Evolutionary conservation across 2,329 filamentous ascomycete species (phyloP), one percentile per base, ranked within the genome.

Genomic region (Tolypocladium ophioglossoides): DNA sequence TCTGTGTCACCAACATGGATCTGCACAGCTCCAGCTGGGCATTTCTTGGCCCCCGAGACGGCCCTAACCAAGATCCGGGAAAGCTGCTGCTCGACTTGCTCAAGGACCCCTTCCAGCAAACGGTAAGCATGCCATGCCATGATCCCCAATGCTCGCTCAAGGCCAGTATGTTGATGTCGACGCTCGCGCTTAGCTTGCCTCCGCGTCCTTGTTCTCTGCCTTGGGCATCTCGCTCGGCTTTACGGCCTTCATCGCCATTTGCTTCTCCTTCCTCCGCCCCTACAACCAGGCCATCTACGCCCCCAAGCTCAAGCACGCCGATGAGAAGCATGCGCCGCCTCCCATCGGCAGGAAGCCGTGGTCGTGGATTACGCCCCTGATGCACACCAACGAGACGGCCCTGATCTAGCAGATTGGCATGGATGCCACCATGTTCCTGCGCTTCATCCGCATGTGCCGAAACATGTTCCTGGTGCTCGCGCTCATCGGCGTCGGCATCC

Each of bases 231-330:
- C 92, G 3, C 67, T 96, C 47, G 87, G 83, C 54, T 75, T 94
- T 65, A 89, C 90, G 10, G 64, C 80, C 58, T 76, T 84, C 61
- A 85, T 96, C 62, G 85, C 89, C 58, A 68, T 95, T 55, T 72
- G 84, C 59, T 99, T 97, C 78, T 96, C 90, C 58, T 75, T 96
- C 63, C 77, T 97, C 54, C 88, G 94, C 57, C 94, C 94, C 6
- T 91, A 91, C 70, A 92, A 97, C 70, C 87, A 86, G 54, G 82
- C 92, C 62, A 89, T 99, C 50, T 99, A 99, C 72, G 91, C 94
- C 4, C 94, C 94, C 41, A 92, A 95, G 68, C 78, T 95, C 50
- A 95, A 95, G 68, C 86, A 96, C 75, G 87, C 90, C 67, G 92
- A 97, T 68, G 84, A 90, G 61, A 90, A 87, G 70, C 91, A 96